Conservation (phyloP, 257 asterid species). For the Plantago elongata region DNA sequence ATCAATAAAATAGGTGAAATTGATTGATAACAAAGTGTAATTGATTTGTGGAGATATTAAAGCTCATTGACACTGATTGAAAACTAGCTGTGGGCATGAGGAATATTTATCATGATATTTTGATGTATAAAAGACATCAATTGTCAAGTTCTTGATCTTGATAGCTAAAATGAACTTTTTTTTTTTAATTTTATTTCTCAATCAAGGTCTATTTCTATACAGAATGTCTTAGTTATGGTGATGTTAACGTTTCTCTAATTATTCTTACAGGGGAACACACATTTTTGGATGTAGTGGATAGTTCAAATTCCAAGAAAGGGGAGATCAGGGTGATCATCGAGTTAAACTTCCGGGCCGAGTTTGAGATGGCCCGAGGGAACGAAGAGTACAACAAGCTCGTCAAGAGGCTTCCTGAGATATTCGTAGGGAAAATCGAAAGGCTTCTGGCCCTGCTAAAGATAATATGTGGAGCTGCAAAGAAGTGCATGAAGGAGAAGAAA, state of each 20-base stretch:
- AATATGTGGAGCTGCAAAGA: constrained; percentile 63
- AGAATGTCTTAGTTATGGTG: neutral
- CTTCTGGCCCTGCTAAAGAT: constrained; percentile 56
- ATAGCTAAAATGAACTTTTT: too few relatives aligned
- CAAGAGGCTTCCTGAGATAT: constrained; percentile 53
- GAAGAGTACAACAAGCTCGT: constrained; percentile 65
- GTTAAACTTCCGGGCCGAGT: constrained; percentile 58
- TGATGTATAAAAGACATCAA: too few relatives aligned
- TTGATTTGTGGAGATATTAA: too few relatives aligned
- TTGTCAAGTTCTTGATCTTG: too few relatives aligned
- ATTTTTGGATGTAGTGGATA: constrained; percentile 68
- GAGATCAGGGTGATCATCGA: constrained; percentile 69
- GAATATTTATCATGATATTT: too few relatives aligned
- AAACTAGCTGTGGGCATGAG: too few relatives aligned
- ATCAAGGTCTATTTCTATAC: too few relatives aligned
- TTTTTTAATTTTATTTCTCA: too few relatives aligned
- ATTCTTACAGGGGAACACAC: constrained; percentile 70
- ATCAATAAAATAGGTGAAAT: too few relatives aligned
- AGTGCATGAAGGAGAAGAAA: constrained; percentile 83
- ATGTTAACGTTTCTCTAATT: constrained; percentile 2
- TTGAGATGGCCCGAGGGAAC: constrained; percentile 79
- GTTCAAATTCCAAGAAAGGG: constrained; percentile 47
- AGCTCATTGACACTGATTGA: too few relatives aligned
- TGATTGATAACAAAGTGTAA: too few relatives aligned
- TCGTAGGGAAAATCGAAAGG: constrained; percentile 72